phyloP scores from a whole-genome alignment of 2,329 filamentous ascomycete species.

The Alternaria sp. region DNA sequence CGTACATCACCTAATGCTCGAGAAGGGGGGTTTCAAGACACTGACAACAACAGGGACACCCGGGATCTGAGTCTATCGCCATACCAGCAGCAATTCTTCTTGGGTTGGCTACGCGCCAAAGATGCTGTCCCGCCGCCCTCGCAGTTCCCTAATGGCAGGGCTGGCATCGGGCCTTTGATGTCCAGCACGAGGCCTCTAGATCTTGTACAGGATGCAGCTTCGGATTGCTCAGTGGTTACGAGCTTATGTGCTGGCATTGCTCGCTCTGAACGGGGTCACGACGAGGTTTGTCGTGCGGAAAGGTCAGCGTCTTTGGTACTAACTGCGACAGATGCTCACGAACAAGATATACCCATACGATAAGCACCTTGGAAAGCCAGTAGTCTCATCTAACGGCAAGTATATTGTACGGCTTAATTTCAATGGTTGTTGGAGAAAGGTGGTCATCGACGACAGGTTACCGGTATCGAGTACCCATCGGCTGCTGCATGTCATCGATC shows the following conservation, averaged over 20 bases:
- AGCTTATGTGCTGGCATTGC: conserved; percentile 86
- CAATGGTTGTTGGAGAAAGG: conserved; percentile 89
- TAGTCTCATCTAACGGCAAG: conserved; percentile 79
- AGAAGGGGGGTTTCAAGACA: not conserved
- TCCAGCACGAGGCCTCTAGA: conserved; percentile 70
- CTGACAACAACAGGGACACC: conserved; percentile 63
- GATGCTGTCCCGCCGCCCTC: conserved; percentile 68
- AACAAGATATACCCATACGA: conserved; percentile 81
- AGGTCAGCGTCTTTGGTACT: conserved; percentile 4
- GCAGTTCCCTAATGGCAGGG: conserved; percentile 44
- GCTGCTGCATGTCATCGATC: conserved; percentile 86
- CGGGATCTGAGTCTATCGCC: conserved; percentile 76
- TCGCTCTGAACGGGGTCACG: conserved; percentile 72
- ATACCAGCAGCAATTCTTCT: conserved; percentile 78
- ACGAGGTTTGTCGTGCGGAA: conserved; percentile 63
- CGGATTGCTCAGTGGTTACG: conserved; percentile 96
- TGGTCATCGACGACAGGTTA: conserved; percentile 88
- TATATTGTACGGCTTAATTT: conserved; percentile 95
- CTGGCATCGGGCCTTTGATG: conserved; percentile 62
- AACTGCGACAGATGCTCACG: conserved; percentile 68
- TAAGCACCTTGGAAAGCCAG: conserved; percentile 62
- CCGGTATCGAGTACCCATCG: conserved; percentile 79
- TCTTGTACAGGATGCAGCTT: conserved; percentile 93
- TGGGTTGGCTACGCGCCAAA: conserved; percentile 80
- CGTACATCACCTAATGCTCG: conserved; percentile 55